Conservation (phyloP, 352 stramenopile species). For the Phytophthora tubulina region DNA sequence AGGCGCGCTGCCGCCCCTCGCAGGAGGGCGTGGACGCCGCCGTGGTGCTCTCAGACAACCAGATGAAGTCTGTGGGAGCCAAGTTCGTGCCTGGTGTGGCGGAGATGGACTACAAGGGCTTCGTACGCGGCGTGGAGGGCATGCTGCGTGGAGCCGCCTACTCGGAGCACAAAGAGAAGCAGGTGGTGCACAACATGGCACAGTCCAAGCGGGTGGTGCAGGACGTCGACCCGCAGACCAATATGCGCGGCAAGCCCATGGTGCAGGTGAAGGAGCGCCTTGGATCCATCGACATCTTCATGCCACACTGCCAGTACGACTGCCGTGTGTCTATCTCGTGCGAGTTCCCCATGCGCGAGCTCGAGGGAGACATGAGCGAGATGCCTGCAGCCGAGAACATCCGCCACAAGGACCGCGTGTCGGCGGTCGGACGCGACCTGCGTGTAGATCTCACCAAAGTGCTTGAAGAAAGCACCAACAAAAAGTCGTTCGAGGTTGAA, state of each 20-base stretch:
- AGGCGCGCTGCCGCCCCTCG: constrained; percentile 76
- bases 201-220: constrained; percentile 84
- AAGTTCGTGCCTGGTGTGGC: constrained; percentile 84
- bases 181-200: constrained; percentile 81
- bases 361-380: constrained; percentile 67
- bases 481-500: constrained; percentile 81
- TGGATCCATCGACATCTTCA: constrained; percentile 87
- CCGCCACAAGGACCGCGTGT: constrained; percentile 81
- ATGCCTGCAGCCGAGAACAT: constrained; percentile 79
- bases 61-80: constrained; percentile 83
- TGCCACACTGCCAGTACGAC: constrained; percentile 88
- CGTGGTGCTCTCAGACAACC: constrained; percentile 72
- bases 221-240: constrained; percentile 72
- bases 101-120: constrained; percentile 76
- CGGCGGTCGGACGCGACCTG: constrained; percentile 77
- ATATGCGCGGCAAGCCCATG: constrained; percentile 53
- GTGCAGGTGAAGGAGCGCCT: constrained; percentile 87
- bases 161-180: constrained; percentile 80
- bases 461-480: constrained; percentile 78
- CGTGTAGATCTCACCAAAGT: constrained; percentile 89
- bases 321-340: constrained; percentile 87
- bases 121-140: constrained; percentile 69
- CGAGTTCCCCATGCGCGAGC: constrained; percentile 70
- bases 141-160: constrained; percentile 80
- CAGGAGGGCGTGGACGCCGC: constrained; percentile 78